Evolutionary conservation across 2,329 filamentous ascomycete species (phyloP).

Genomic region (Stachybotrys echinatus): DNA sequence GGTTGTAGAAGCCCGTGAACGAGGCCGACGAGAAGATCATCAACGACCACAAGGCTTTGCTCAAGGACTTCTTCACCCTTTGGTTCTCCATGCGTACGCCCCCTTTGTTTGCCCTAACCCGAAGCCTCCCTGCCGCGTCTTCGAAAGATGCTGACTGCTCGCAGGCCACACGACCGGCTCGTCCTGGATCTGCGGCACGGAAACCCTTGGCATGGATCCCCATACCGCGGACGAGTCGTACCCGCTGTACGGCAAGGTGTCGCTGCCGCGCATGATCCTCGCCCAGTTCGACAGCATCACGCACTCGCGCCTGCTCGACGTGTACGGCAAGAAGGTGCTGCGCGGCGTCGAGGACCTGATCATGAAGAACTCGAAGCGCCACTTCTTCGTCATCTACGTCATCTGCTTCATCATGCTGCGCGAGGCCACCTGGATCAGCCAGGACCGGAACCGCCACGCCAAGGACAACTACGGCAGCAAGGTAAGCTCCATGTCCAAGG

Average conservation of each 20-base stretch:
- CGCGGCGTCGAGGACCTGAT: slow-evolving; percentile 28
- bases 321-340: slow-evolving; percentile 26
- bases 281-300: slow-evolving; percentile 41
- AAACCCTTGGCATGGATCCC: slow-evolving; percentile 33
- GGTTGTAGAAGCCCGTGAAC: background rate
- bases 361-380: slow-evolving; percentile 21
- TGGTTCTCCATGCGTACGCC: slow-evolving; percentile 43
- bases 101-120: background rate
- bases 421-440: slow-evolving; percentile 31
- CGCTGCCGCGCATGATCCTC: slow-evolving; percentile 37
- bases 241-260: slow-evolving; percentile 31
- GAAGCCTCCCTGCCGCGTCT: background rate
- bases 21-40: background rate
- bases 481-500: slow-evolving; percentile 4
- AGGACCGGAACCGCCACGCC: slow-evolving; percentile 38
- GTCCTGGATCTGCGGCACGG: slow-evolving; percentile 32
- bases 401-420: slow-evolving; percentile 36
- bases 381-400: slow-evolving; percentile 29
- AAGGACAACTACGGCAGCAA: slow-evolving; percentile 26
- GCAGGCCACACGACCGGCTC: slow-evolving; percentile 41
- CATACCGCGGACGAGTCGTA: slow-evolving; percentile 27
- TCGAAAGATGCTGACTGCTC: background rate
- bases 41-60: slow-evolving; percentile 28
- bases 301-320: slow-evolving; percentile 26
- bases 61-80: slow-evolving; percentile 31